phyloP scores from a whole-genome alignment of 768 basidiomycete genomes.

The Suillus hirtellus region DNA sequence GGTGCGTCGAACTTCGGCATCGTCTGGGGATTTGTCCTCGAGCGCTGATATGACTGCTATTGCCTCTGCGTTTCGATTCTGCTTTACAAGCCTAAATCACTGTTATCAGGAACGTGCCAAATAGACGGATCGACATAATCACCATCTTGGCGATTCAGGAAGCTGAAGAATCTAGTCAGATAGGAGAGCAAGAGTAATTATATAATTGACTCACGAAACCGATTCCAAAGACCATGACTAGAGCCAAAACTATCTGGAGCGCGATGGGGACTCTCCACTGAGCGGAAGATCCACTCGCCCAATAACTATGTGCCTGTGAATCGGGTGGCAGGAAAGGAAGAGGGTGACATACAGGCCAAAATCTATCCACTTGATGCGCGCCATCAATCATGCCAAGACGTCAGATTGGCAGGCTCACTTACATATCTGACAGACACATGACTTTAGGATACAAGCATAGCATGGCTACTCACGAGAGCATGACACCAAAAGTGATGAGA shows the following conservation, averaged over 20 bases:
- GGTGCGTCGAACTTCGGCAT: conserved; percentile 48
- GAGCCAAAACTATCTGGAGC: conserved; percentile 55
- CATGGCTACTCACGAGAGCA: conserved; percentile 50
- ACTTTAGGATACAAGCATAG: neutral
- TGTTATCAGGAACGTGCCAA: neutral
- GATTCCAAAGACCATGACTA: conserved; percentile 52
- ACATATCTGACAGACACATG: conserved; percentile 16
- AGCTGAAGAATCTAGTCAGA: conserved; percentile 36
- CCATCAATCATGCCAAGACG: neutral
- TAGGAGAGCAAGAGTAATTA: neutral
- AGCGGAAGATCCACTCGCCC: conserved; percentile 48
- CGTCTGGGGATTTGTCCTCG: conserved; percentile 50
- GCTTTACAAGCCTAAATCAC: conserved; percentile 50
- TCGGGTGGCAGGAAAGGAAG: conserved; percentile 7
- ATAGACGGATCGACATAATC: conserved; percentile 6
- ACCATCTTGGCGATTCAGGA: conserved; percentile 62
- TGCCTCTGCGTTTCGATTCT: conserved; percentile 54
- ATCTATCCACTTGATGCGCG: conserved; percentile 53
- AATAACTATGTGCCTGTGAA: conserved; percentile 39
- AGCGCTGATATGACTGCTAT: conserved; percentile 63
- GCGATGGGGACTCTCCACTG: conserved; percentile 68
- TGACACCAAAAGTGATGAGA: conserved; percentile 63
- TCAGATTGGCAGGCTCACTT: neutral
- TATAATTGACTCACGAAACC: conserved; percentile 42
- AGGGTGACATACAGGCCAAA: conserved; percentile 50